Percentiles rank a stretch among this genome's conserved stretches.
phyloP scores from a whole-genome alignment of 1,284 basidiomycete genomes.

The Ganoderma lingzhi region DNA sequence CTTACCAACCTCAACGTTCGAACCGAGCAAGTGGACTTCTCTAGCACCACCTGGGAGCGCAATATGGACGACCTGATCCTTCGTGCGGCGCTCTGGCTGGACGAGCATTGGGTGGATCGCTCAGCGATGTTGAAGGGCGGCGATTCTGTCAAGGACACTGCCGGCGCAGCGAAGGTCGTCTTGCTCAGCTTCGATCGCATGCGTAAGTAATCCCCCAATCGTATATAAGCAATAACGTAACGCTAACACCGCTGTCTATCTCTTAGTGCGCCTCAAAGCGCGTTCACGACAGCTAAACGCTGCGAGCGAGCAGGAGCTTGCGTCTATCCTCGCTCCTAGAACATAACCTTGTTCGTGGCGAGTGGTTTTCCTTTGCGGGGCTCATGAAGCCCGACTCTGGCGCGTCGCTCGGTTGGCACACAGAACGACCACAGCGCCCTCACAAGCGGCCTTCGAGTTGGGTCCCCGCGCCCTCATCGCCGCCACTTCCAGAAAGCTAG shows the following conservation, averaged over 20 bases:
- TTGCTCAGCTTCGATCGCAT: constrained; percentile 93
- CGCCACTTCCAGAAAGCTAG: neutral
- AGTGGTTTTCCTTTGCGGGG: neutral
- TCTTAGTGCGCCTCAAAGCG: constrained; percentile 82
- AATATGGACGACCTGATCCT: constrained; percentile 97
- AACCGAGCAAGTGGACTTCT: constrained; percentile 86
- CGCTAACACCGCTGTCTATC: constrained; percentile 10
- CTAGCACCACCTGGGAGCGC: constrained; percentile 63
- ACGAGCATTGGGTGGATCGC: constrained; percentile 91
- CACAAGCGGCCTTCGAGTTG: neutral
- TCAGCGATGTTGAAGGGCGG: constrained; percentile 68
- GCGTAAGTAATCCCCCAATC: constrained; percentile 58
- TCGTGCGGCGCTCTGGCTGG: constrained; percentile 91
- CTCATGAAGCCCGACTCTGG: neutral
- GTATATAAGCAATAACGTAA: constrained; percentile 3
- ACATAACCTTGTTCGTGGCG: constrained; percentile 17
- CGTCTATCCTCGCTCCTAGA: constrained; percentile 60
- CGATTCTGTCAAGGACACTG: constrained; percentile 42
- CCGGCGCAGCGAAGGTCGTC: constrained; percentile 80
- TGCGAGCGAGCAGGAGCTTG: constrained; percentile 79
- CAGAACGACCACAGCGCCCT: neutral
- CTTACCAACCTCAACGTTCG: constrained; percentile 85
- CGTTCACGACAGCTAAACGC: constrained; percentile 81
- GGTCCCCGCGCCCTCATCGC: neutral
- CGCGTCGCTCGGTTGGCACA: neutral